Conservation (phyloP, 345 rosid species). For the Camelina neglecta region DNA sequence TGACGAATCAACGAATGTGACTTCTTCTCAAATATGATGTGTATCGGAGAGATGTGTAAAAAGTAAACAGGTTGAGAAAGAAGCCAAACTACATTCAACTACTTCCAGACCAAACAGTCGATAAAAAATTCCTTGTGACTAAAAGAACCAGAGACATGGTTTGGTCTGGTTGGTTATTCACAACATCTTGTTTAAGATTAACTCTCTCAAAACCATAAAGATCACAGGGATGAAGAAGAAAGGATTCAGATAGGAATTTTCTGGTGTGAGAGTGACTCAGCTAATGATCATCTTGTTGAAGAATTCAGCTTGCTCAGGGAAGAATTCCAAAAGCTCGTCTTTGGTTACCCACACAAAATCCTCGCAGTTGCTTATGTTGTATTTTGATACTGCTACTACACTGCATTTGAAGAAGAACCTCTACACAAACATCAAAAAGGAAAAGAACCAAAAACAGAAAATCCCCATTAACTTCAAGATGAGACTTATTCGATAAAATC, state of each 20-base stretch:
- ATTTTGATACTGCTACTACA: constrained; percentile 74
- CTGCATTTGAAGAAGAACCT: constrained; percentile 93
- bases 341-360: constrained; percentile 94
- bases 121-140: neutral
- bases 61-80: neutral
- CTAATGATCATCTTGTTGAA: constrained; percentile 87
- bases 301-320: constrained; percentile 78
- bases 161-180: constrained; percentile 9
- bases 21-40: neutral
- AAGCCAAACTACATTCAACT: neutral
- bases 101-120: constrained; percentile 51
- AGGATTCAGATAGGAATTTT: neutral
- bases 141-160: constrained; percentile 32
- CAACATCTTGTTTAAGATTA: too few species aligned
- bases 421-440: constrained; percentile 49
- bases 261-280: constrained; percentile 43
- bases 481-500: too few species aligned
- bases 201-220: constrained; percentile 11
- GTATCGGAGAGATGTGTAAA: constrained; percentile 27
- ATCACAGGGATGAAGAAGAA: constrained; percentile 4
- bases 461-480: neutral
- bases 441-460: neutral
- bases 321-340: constrained; percentile 83
- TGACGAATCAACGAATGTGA: neutral
- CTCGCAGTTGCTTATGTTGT: constrained; percentile 65